These are phyloP conservation scores for Phytophthora kernoviae DNA, from an alignment of 352 stramenopile species.

Conservation along the genomic window DNA sequence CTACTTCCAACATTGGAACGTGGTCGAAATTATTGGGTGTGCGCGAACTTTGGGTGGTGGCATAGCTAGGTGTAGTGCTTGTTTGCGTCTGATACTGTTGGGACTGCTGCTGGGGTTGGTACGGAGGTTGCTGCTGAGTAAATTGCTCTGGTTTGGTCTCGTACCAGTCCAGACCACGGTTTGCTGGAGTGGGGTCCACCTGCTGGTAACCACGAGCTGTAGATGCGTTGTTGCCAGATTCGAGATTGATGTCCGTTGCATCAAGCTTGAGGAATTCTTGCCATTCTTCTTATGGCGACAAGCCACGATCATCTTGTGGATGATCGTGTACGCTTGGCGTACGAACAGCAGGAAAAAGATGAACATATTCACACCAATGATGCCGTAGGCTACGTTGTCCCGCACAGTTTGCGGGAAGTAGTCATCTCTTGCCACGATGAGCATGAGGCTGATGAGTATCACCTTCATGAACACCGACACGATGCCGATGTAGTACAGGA, in stretches of 20 bases:
- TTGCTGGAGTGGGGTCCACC: slow-evolving; percentile 32
- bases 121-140: slow-evolving; percentile 13
- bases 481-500: slow-evolving; percentile 86
- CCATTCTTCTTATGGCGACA: slow-evolving; percentile 55
- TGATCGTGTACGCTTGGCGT: slow-evolving; percentile 78
- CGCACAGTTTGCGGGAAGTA: slow-evolving; percentile 81
- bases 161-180: slow-evolving; percentile 20
- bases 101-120: slow-evolving; percentile 21
- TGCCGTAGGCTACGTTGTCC: slow-evolving; percentile 85
- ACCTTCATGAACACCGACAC: slow-evolving; percentile 83
- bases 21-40: slow-evolving; percentile 21
- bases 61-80: slow-evolving; percentile 28
- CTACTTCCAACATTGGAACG: slow-evolving; percentile 39
- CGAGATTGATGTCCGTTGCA: slow-evolving; percentile 57
- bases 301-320: slow-evolving; percentile 65
- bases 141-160: slow-evolving; percentile 17
- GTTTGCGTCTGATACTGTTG: slow-evolving; percentile 30
- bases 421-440: slow-evolving; percentile 78
- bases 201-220: slow-evolving; percentile 28
- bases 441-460: slow-evolving; percentile 80
- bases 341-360: slow-evolving; percentile 85
- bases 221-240: slow-evolving; percentile 41
- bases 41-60: slow-evolving; percentile 26
- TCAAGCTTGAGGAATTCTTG: slow-evolving; percentile 28
- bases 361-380: slow-evolving; percentile 86